phyloP scores from a whole-genome alignment of 116 monocot species.

The Posidonia oceanica region DNA sequence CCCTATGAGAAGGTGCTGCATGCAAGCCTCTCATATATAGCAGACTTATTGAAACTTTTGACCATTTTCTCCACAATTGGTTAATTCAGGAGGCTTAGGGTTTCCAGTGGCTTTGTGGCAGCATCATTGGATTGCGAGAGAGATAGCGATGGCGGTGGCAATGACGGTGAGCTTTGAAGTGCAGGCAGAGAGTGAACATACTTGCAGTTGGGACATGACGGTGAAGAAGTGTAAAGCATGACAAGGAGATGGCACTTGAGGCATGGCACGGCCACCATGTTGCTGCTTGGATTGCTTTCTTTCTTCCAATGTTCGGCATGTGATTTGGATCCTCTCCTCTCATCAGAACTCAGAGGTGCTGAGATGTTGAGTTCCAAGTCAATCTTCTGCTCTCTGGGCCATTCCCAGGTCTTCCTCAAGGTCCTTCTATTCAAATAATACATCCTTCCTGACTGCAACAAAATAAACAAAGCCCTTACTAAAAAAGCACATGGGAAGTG shows the following conservation, averaged over 20 bases:
- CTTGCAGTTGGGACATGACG: constrained; percentile 91
- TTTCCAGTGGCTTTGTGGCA: constrained; percentile 41
- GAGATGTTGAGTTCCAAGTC: constrained; percentile 83
- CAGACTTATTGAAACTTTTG: neutral
- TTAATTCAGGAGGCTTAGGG: constrained; percentile 68
- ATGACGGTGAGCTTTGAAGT: constrained; percentile 1
- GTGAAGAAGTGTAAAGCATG: constrained; percentile 78
- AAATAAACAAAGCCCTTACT: neutral
- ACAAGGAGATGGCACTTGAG: constrained; percentile 82
- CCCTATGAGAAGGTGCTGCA: neutral
- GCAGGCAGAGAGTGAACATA: constrained; percentile 39
- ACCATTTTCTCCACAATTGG: neutral
- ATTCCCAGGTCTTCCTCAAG: constrained; percentile 60
- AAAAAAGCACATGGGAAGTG: neutral
- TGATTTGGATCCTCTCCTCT: neutral
- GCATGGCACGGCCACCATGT: constrained; percentile 78
- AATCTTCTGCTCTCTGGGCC: constrained; percentile 56
- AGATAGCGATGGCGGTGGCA: neutral
- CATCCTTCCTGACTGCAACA: constrained; percentile 77
- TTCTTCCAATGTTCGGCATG: neutral
- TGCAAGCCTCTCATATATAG: neutral
- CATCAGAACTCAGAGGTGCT: constrained; percentile 11
- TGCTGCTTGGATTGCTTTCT: constrained; percentile 14
- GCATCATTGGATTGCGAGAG: neutral
- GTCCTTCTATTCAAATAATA: constrained; percentile 88